These are phyloP conservation scores for Alliaria petiolata DNA, from an alignment of 345 rosid species.

Conservation along the genomic window DNA sequence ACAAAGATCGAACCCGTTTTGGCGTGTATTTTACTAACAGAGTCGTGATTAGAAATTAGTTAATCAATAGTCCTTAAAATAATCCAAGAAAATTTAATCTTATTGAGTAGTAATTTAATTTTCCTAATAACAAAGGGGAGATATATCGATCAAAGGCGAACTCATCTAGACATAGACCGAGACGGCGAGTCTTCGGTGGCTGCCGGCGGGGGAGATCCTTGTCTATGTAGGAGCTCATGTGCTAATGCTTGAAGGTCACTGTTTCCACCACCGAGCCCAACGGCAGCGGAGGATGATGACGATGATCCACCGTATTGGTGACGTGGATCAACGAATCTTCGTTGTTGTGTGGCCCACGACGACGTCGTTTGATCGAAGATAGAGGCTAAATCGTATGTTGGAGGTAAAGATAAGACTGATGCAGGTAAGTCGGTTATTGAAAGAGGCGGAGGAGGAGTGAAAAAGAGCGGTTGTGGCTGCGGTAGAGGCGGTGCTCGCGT, in stretches of 20 bases:
- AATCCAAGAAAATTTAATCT: constrained; percentile 18
- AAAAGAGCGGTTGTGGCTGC: constrained; percentile 33
- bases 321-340: constrained; percentile 56
- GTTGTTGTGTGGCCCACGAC: constrained; percentile 55
- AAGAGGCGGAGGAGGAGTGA: constrained; percentile 52
- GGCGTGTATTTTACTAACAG: too few species aligned
- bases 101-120: constrained; percentile 6
- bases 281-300: constrained; percentile 27
- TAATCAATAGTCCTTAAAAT: constrained; percentile 1
- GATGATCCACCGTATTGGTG: constrained; percentile 44
- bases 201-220: constrained; percentile 54
- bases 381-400: constrained; percentile 59
- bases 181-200: constrained; percentile 49
- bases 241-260: constrained; percentile 83
- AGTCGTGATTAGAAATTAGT: not conserved
- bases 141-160: constrained; percentile 6
- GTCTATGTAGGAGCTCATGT: constrained; percentile 66
- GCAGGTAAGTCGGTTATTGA: constrained; percentile 65
- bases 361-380: constrained; percentile 63
- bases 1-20: too few species aligned
- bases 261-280: constrained; percentile 42
- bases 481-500: constrained; percentile 41
- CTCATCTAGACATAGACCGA: constrained; percentile 48
- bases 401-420: constrained; percentile 45
- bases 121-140: constrained; percentile 8